Evolutionary conservation across 495 filamentous ascomycete genomes (phyloP).

Genomic region (Penicillium turbatum): DNA sequence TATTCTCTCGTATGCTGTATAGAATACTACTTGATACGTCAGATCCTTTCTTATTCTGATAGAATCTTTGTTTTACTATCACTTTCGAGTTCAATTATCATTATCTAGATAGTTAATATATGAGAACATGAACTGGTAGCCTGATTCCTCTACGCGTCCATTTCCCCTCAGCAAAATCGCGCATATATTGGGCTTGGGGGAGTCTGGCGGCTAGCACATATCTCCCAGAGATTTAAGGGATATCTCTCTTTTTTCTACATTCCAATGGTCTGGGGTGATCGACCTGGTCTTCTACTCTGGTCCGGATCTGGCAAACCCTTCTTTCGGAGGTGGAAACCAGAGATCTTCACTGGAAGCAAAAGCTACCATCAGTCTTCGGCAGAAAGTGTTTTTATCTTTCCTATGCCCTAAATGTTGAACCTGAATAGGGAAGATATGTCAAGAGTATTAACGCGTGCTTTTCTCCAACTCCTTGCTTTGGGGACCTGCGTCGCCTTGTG

Average conservation of each 20-base stretch:
- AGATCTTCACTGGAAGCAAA: background rate
- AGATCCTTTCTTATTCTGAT: background rate
- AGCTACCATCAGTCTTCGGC: too few relatives aligned
- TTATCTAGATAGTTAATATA: background rate
- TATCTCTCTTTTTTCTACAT: constrained; percentile 10
- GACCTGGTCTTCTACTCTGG: constrained; percentile 3
- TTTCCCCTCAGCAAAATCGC: constrained; percentile 17
- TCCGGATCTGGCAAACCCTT: constrained; percentile 3
- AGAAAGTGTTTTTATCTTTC: background rate
- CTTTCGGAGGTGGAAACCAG: constrained; percentile 7
- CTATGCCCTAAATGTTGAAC: background rate
- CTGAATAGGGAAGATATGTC: background rate
- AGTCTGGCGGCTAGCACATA: background rate
- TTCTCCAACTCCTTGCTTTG: background rate
- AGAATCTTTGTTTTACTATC: too few relatives aligned
- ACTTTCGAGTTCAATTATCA: too few relatives aligned
- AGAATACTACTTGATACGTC: background rate
- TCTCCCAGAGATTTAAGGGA: background rate
- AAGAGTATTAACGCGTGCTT: background rate
- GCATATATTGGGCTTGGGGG: constrained; percentile 1
- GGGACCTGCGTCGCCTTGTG: constrained; percentile 5
- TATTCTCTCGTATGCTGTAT: constrained; percentile 14
- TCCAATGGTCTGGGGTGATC: constrained; percentile 22
- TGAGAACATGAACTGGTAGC: background rate
- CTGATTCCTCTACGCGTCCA: constrained; percentile 1